These are phyloP conservation scores for Alnus glutinosa DNA, from an alignment of 306 rosid genomes.

Conservation along the genomic window DNA sequence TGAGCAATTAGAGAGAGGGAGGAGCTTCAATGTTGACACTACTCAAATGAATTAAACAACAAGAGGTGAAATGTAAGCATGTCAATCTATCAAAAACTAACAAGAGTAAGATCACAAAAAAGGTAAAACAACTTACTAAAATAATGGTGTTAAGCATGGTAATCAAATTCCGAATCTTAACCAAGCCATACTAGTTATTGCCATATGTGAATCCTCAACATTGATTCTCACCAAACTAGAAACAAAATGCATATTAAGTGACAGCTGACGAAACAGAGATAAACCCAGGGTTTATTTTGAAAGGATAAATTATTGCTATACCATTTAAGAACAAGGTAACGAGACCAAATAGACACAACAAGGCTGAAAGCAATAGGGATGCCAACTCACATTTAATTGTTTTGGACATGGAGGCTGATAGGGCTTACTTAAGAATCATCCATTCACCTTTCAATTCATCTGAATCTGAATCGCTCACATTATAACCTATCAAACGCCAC, in stretches of 20 bases:
- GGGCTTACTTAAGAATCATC: constrained; percentile 42
- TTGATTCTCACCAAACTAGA: constrained; percentile 14
- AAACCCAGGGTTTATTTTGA: neutral
- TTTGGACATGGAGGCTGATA: constrained; percentile 12
- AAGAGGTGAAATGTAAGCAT: neutral
- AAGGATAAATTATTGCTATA: constrained; percentile 14
- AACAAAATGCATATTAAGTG: neutral
- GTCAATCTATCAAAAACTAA: neutral
- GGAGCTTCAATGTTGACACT: neutral
- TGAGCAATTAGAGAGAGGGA: neutral
- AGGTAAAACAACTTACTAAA: constrained; percentile 2
- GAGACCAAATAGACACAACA: constrained; percentile 17
- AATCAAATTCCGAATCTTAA: neutral
- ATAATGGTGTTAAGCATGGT: neutral
- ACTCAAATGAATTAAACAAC: neutral
- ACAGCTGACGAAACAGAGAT: constrained; percentile 9
- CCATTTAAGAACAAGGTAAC: constrained; percentile 7
- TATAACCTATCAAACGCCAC: constrained; percentile 59
- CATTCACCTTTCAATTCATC: constrained; percentile 52
- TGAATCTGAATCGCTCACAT: constrained; percentile 94
- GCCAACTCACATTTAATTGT: constrained; percentile 39
- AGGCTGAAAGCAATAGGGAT: constrained; percentile 21
- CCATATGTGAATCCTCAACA: neutral
- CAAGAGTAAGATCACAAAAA: neutral
- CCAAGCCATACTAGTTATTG: neutral